Base-by-base conservation (phyloP, 805 yeast genomes). In the Nakazawaea ernobii region DNA sequence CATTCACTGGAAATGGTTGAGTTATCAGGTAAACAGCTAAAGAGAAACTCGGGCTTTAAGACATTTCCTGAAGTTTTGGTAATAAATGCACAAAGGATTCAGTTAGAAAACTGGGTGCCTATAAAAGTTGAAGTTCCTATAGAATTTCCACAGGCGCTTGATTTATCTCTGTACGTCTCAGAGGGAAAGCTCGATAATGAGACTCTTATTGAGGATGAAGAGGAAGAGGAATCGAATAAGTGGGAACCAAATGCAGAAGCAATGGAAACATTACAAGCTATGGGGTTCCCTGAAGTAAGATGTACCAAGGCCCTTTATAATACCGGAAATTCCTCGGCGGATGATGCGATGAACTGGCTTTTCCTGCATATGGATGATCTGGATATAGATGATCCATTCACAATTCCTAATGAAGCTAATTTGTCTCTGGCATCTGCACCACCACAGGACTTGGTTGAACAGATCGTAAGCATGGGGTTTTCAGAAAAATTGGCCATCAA, bases 101-200 rank as follows among this genome's bases (percentile, higher is more conserved):
- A 84, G 52, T 66, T 95, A 33, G 86, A 82, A 39, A 88, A 89
- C 58, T 94, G 97, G 98, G 85, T 82, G 1, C 97, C 98, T 0
- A 71, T 79, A 0, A 94, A 94, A 61, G 73, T 86, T 0, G 84
- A 81, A 51, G 86, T 84, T 5, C 95, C 95, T 2, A 72, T 92
- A 11, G 63, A 43, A 53, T 79, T 59, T 68, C 84, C 59, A 66
- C 27, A 32, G 2, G 49, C 61, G 0, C 55, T 85, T 38, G 71
- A 75, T 50, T 51, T 92, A 1, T 62, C 70, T 2, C 51, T 55
- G 1, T 76, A 67, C 49, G 49, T 59, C 17, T 63, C 81, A 0
- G 60, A 64, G 1, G 81, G 76, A 1, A 63, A 71, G 32, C 67
- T 66, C 26, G 59, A 59, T 0, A 70, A 55, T 3, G 83, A 77